Base-by-base conservation (phyloP, 73 alveolate species). In the Paramecium pentaurelia region DNA sequence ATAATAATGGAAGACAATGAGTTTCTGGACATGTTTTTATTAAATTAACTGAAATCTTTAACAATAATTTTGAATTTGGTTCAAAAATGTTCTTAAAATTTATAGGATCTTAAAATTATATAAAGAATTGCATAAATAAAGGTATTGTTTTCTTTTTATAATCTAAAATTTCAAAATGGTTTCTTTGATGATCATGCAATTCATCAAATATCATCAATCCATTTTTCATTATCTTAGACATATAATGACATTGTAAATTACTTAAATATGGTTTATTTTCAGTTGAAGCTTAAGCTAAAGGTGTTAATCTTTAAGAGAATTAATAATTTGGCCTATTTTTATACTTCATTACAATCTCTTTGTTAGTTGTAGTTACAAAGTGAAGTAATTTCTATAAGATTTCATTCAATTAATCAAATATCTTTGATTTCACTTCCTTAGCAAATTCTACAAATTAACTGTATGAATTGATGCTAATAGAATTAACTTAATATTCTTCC, bases 51-150 rank as follows among this genome's bases (percentile, higher is more conserved):
- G 91, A 80, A 9, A 80, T 80, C 58, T 32, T 80, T 6, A 80
- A 9, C 7, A 80, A 20, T 12, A 45, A 25, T 47, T 80, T 80
- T 1, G 91, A 34, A 45, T 80, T 80, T 11, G 91, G 91, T 80
- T 80, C 91, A 80, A 80, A 80, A 7, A 80, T 47, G 32, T 80
- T 80, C 18, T 80, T 80, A 36, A 80, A 80, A 49, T 80, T 80
- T 8, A 80, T 80, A 18, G 91, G 75, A 6, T 80, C 91, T 22
- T n/a, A 47, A 12, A 80, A 32, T 47, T 40, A 14, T 20, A 49
- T 44, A 30, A 80, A 80, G 6, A 80, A 32, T 49, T 40, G 44
- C 71, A 80, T 80, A 18, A 80, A 80, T 9, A 25, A 10, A 12
- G 58, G 47, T 1, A 80, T 80, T 20, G 91, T 45, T 45, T 80